These are phyloP conservation scores for Ambrosiella beaveri DNA, from an alignment of 2,329 filamentous ascomycete species.

Conservation along the genomic window DNA sequence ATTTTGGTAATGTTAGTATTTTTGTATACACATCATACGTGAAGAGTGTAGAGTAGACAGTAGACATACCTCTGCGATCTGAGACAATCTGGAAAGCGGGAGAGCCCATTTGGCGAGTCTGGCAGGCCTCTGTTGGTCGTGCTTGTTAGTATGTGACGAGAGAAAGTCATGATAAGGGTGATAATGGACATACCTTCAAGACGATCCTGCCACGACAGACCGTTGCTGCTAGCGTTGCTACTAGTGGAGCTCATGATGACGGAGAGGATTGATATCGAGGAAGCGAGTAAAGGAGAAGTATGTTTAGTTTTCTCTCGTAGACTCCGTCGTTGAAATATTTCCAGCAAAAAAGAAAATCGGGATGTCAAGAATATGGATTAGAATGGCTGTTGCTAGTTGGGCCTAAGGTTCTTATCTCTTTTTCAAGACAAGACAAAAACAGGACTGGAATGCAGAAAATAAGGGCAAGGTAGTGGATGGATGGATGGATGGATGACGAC, in stretches of 20 bases:
- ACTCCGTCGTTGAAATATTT: no score
- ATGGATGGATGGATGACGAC: neutral
- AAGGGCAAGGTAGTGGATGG: neutral
- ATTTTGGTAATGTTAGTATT: neutral
- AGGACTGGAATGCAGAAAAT: neutral
- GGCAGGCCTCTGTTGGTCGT: conserved; percentile 35
- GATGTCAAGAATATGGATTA: no score
- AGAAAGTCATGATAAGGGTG: neutral
- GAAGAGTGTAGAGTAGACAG: conserved; percentile 13
- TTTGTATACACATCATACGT: neutral
- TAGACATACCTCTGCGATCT: conserved; percentile 49
- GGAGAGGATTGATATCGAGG: neutral
- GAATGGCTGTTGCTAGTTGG: no score
- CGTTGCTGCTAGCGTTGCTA: conserved; percentile 13
- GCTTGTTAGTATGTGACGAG: conserved; percentile 6
- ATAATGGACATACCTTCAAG: conserved; percentile 30
- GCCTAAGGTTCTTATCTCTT: neutral
- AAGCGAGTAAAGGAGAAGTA: neutral
- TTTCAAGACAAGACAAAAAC: neutral
- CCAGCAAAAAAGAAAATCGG: no score
- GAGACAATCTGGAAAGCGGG: conserved; percentile 56
- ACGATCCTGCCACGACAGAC: conserved; percentile 34
- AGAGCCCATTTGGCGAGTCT: conserved; percentile 30
- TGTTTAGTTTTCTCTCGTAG: no score
- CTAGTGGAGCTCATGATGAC: conserved; percentile 15